These are phyloP conservation scores for Abelmoschus esculentus DNA, from an alignment of 345 rosid species.

Conservation along the genomic window DNA sequence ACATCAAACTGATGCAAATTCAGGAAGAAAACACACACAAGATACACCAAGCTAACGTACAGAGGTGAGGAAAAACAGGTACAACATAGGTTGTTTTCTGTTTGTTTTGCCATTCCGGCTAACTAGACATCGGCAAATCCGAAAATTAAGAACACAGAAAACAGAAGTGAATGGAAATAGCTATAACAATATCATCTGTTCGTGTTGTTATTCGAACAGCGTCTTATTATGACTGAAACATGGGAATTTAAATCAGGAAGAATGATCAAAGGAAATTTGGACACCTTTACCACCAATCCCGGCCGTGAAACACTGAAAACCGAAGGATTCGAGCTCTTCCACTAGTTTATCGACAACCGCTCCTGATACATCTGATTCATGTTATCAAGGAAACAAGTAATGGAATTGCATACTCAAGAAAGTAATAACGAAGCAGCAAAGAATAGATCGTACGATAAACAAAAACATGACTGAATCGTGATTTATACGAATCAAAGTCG, in stretches of 20 bases:
- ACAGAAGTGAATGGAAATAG: not conserved
- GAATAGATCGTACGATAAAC: not conserved
- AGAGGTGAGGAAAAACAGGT: not conserved
- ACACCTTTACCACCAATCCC: constrained; percentile 77
- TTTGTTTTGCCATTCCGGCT: not conserved
- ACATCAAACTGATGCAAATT: not conserved
- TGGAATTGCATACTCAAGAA: not conserved
- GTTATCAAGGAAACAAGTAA: constrained; percentile 33
- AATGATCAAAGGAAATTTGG: constrained; percentile 40
- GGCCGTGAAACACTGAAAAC: constrained; percentile 77
- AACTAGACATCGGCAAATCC: not conserved
- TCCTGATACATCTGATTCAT: constrained; percentile 42
- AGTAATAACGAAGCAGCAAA: not conserved
- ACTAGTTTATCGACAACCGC: constrained; percentile 50
- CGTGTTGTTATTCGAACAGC: not conserved
- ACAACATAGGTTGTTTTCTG: not conserved
- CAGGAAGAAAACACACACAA: not conserved
- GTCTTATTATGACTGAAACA: not conserved
- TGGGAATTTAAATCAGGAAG: constrained; percentile 21
- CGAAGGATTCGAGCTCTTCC: constrained; percentile 60
- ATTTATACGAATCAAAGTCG: not conserved
- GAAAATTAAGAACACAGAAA: not conserved
- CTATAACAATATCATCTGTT: not conserved
- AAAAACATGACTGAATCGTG: not conserved
- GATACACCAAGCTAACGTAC: not conserved